A percentile compares a stretch with the other conserved stretches of the same genome.
These are phyloP conservation scores for Evernia prunastri DNA, from an alignment of 495 filamentous ascomycete species.

Conservation along the genomic window DNA sequence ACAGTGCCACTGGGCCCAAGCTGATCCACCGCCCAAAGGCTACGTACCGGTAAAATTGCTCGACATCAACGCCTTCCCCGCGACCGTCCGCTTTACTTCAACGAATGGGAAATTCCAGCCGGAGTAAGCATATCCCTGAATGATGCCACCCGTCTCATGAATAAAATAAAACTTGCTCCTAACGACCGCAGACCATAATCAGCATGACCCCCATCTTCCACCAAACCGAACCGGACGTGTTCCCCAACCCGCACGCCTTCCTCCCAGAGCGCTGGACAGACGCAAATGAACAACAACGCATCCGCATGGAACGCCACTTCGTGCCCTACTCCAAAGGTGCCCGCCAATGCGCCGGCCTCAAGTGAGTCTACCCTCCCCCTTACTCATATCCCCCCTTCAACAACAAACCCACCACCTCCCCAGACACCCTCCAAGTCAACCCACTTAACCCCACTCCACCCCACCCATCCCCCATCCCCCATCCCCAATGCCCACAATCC, in stretches of 20 bases:
- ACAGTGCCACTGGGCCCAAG: not conserved
- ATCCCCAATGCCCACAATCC: not conserved
- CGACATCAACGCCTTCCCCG: slow-evolving; percentile 36
- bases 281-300: slow-evolving; percentile 12
- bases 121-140: slow-evolving; percentile 29
- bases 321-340: slow-evolving; percentile 25
- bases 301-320: slow-evolving; percentile 20
- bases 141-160: too few relatives aligned
- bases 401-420: not conserved
- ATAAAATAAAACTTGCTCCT: too few relatives aligned
- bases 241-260: slow-evolving; percentile 36
- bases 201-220: slow-evolving; percentile 36
- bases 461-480: not conserved
- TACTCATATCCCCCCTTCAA: not conserved
- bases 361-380: not conserved
- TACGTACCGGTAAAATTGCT: slow-evolving; percentile 24
- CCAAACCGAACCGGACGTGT: slow-evolving; percentile 29
- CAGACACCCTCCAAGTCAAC: not conserved
- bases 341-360: slow-evolving; percentile 23
- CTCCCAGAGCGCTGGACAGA: slow-evolving; percentile 41
- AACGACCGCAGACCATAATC: slow-evolving; percentile 39
- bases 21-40: slow-evolving; percentile 6
- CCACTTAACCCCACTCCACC: not conserved
- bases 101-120: slow-evolving; percentile 22
- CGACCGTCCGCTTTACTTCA: slow-evolving; percentile 18